These are phyloP conservation scores for Camellia granthamiana DNA, from an alignment of 148 eudicot genomes.

Conservation along the genomic window DNA sequence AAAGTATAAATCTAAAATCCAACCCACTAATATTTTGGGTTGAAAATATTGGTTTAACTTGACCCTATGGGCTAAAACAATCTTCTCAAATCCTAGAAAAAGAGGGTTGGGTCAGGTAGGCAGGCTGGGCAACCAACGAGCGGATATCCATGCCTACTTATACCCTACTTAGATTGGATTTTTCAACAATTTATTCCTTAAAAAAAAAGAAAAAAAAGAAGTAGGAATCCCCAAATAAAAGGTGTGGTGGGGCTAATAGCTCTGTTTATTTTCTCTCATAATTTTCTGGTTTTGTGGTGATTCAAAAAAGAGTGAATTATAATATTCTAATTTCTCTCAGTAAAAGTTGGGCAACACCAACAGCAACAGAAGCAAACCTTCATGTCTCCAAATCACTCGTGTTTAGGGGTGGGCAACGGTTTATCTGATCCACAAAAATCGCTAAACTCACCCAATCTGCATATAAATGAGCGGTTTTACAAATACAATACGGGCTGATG, in stretches of 20 bases:
- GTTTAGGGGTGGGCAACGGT: not conserved
- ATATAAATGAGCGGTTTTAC: too few relatives aligned
- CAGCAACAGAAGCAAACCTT: not conserved
- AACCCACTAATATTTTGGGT: too few relatives aligned
- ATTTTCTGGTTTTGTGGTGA: not conserved
- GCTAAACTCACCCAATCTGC: too few relatives aligned
- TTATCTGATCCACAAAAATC: too few relatives aligned
- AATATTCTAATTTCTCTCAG: not conserved
- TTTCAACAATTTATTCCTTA: not conserved
- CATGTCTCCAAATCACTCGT: too few relatives aligned
- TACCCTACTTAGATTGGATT: not conserved
- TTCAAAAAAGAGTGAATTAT: not conserved
- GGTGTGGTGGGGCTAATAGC: not conserved
- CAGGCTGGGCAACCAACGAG: not conserved
- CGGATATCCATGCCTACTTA: not conserved
- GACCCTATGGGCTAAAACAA: too few relatives aligned
- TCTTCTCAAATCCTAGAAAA: too few relatives aligned
- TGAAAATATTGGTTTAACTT: too few relatives aligned
- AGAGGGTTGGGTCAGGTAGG: not conserved
- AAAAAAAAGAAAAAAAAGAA: too few relatives aligned
- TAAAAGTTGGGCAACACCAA: not conserved
- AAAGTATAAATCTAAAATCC: too few relatives aligned
- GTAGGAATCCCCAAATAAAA: not conserved
- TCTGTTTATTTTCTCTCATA: not conserved
- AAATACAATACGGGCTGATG: too few relatives aligned